Base-by-base conservation (phyloP, 768 basidiomycete species). In the Leccinum disarticulatum region DNA sequence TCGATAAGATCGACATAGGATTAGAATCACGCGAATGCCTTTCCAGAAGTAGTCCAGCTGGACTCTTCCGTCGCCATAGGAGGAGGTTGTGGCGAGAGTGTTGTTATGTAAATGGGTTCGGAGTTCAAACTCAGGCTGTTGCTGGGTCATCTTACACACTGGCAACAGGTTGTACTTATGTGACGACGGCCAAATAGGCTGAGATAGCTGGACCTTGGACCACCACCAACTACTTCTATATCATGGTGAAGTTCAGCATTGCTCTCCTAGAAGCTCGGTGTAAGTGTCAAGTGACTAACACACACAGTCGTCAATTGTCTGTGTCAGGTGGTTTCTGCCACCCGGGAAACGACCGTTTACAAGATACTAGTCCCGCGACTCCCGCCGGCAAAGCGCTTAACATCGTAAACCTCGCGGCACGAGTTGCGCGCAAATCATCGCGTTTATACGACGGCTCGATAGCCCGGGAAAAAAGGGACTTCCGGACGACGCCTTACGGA, bases 161-260 rank as follows among this genome's bases (percentile, higher is more conserved):
- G 3, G 25, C 25, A 1, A 1, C 2, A 72, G 76, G 3, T 60
- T 81, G 3, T n/a, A n/a, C n/a, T n/a, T 69, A 70, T 6, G 68
- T 68, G 1, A 69, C 74, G 0, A 35, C 31, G 31, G 3, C 27
- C 27, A 27, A 27, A 27, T 25, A 25, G n/a, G n/a, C 25, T 31
- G 82, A 82, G 57, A 66, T 82, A 9, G 70, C 69, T 31, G 31
- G 31, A 31, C 31, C 31, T 31, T 31, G 81, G 81, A 73, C 73
- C 5, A 69, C 73, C 5, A 74, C 68, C 0, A 79, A 82, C 50
- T 84, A 81, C 81, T 63, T 82, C 30, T 80, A 83, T 15, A 71
- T 75, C 36, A 66, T 81, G 4, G 70, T 78, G 14, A 72, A 76
- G 54, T 73, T 74, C 0, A 73, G 10, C 31, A 31, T 11, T 31